phyloP scores from a whole-genome alignment of 495 filamentous ascomycete genomes.

The Trichoderma erinaceum region DNA sequence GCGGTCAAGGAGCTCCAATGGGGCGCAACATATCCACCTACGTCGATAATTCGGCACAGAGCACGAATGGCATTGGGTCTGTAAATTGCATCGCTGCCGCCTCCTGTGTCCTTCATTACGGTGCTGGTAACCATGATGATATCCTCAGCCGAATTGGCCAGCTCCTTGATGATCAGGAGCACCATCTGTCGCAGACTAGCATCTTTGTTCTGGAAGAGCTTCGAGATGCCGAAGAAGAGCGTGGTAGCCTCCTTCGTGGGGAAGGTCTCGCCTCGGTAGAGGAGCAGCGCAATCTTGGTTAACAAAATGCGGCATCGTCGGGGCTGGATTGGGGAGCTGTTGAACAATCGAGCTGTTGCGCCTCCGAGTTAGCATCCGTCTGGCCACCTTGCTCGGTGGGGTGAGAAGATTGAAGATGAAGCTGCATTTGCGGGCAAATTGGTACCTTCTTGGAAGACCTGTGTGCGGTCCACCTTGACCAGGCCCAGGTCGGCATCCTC shows the following conservation, averaged over 20 bases:
- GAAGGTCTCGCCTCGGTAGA: constrained; percentile 96
- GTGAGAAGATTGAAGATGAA: constrained; percentile 13
- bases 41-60: constrained; percentile 95
- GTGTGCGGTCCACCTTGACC: constrained; percentile 95
- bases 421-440: constrained; percentile 18
- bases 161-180: constrained; percentile 94
- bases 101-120: constrained; percentile 99
- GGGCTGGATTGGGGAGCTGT: constrained; percentile 89
- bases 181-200: constrained; percentile 98
- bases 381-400: neutral
- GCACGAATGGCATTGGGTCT: constrained; percentile 95
- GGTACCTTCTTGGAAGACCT: constrained; percentile 96
- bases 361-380: constrained; percentile 15
- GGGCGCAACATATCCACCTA: neutral
- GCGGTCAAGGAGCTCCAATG: constrained; percentile 36
- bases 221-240: constrained; percentile 98
- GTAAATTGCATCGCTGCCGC: constrained; percentile 91
- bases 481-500: constrained; percentile 90
- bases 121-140: constrained; percentile 99
- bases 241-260: constrained; percentile 95
- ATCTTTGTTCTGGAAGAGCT: constrained; percentile 99
- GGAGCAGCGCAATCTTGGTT: constrained; percentile 93
- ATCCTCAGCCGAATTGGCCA: constrained; percentile 93
- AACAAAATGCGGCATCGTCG: constrained; percentile 91
- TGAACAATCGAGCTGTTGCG: constrained; percentile 85